Base-by-base conservation (phyloP, 2,329 filamentous ascomycete genomes). In the Sporothrix euskadiensis region DNA sequence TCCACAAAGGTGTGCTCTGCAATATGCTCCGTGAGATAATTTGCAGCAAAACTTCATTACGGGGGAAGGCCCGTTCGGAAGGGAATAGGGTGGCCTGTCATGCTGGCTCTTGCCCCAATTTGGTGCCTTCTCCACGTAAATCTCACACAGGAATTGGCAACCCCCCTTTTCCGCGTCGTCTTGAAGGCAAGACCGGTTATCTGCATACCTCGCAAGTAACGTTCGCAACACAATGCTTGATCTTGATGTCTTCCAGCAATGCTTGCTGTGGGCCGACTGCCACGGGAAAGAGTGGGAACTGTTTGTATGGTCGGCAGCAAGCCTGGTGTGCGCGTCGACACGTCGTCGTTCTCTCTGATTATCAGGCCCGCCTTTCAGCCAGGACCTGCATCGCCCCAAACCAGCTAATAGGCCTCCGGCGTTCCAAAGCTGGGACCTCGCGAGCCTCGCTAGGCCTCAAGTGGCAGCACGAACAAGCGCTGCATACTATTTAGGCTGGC, bases 31-130 rank as follows among this genome's bases (percentile, higher is more conserved):
- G 63, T 47, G 14, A 52, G 30, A 32, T 69, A 35, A 39, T 35
- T 39, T 47, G 47, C 65, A 69, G 26, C 6, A 7, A 19, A 44
- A 65, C 59, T 30, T 68, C 63, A 49, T 49, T 22, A 49, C 59
- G 59, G 57, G 68, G 49, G n/a, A 69, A 57, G 68, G 68, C 68
- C 68, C 68, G 49, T 57, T n/a, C n/a, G 68, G 68, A 26, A 44
- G 30, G 39, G 22, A 63, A 65, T 44, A 35, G 49, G 66, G 30
- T 56, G 32, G 44, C 41, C 30, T 52, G 47, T 41, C 19, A 3
- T 65, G 41, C 12, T 44, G 32, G 32, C 4, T 44, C 14, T 8
- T 26, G 12, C 26, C 65, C 65, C 44, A 68, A 44, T 39, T 22
- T 47, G 39, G 14, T 26, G n/a, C 35, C 52, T 44, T 70, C 35